Conservation (phyloP, 768 basidiomycete species). For the Hygrocybe coccinea region DNA sequence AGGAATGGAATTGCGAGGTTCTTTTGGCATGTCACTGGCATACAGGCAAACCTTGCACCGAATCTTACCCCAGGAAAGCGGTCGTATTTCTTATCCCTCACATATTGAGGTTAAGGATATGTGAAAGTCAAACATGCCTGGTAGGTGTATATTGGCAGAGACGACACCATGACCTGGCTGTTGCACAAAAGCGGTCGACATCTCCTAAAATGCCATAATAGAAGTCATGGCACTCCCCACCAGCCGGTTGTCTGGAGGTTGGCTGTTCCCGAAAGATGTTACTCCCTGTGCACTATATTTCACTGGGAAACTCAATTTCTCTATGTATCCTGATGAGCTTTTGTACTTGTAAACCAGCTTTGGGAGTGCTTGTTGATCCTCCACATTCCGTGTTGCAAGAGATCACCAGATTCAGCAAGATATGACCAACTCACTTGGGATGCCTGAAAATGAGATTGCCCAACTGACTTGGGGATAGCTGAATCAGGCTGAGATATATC, state of each 20-base stretch:
- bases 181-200: not conserved
- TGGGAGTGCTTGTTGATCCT: conserved; percentile 8
- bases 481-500: not conserved
- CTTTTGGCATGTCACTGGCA: conserved; percentile 83
- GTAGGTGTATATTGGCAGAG: not conserved
- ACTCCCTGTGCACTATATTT: not conserved
- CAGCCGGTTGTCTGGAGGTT: not conserved
- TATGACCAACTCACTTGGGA: too few relatives aligned
- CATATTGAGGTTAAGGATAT: conserved; percentile 45
- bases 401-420: too few relatives aligned
- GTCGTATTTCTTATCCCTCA: conserved; percentile 91
- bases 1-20: conserved; percentile 70
- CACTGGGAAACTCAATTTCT: not conserved
- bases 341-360: conserved; percentile 2
- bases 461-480: too few relatives aligned
- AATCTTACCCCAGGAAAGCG: conserved; percentile 51
- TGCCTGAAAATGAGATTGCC: too few relatives aligned
- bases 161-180: not conserved
- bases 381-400: not conserved
- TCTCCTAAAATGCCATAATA: not conserved
- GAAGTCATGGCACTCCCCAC: not conserved
- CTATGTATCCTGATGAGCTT: not conserved
- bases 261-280: not conserved
- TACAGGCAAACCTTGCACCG: conserved; percentile 56
- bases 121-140: not conserved